Evolutionary conservation across 805 yeast species (phyloP).

Genomic region (Myxozyma lipomycoides): DNA sequence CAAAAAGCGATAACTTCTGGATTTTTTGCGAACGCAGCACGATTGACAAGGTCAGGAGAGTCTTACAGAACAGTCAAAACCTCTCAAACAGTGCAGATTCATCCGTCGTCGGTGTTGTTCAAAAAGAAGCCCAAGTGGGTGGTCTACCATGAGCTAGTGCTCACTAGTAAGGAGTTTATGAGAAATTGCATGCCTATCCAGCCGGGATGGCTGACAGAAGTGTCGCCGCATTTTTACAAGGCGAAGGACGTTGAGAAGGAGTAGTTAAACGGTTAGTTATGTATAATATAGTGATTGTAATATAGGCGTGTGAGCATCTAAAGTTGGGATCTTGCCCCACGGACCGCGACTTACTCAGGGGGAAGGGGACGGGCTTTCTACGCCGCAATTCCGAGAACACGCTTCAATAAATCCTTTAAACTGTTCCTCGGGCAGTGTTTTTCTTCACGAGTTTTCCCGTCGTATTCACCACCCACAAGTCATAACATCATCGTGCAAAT

Average conservation of each 20-base stretch:
- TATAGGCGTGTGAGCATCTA: no score
- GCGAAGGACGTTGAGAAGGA: constrained; percentile 33
- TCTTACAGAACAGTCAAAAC: constrained; percentile 64
- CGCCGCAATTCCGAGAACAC: no score
- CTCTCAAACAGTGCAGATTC: constrained; percentile 67
- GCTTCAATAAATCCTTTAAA: no score
- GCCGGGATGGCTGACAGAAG: constrained; percentile 70
- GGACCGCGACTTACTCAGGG: no score
- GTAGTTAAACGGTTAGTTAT: no score
- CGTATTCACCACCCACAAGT: no score
- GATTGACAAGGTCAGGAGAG: constrained; percentile 60
- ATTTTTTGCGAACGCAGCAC: constrained; percentile 47
- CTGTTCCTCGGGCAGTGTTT: no score
- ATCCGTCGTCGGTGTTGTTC: constrained; percentile 78
- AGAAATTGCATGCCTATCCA: constrained; percentile 80
- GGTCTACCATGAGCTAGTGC: constrained; percentile 71
- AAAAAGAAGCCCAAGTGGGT: constrained; percentile 68
- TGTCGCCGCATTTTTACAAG: constrained; percentile 42
- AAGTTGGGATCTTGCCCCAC: no score
- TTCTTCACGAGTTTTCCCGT: no score
- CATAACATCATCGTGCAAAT: no score
- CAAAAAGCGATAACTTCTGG: constrained; percentile 52
- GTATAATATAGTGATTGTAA: no score
- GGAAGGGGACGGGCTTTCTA: no score
- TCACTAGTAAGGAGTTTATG: constrained; percentile 89